Evolutionary conservation across 2,329 filamentous ascomycete species (phyloP).

Genomic region (Lizonia empirigonia): DNA sequence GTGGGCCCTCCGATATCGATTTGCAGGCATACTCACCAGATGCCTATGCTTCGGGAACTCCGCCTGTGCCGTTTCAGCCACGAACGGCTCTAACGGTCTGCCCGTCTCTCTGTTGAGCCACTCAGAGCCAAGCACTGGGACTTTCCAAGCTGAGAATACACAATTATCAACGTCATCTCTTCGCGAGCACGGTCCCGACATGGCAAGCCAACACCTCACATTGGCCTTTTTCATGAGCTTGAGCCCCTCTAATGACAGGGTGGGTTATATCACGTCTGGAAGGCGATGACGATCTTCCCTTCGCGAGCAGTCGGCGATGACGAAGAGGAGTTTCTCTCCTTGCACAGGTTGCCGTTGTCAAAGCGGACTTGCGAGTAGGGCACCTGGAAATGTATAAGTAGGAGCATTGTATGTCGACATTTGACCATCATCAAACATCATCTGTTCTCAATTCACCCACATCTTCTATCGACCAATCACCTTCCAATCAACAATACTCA

Average conservation of each 20-base stretch:
- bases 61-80: conserved; percentile 30
- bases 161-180: conserved; percentile 39
- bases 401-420: conserved; percentile 22
- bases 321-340: conserved; percentile 17
- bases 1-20: conserved; percentile 33
- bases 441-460: conserved; percentile 24
- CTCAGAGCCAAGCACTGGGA: conserved; percentile 19
- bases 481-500: conserved; percentile 9
- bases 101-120: conserved; percentile 23
- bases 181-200: conserved; percentile 11
- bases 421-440: conserved; percentile 34
- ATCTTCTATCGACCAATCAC: conserved; percentile 16
- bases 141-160: conserved; percentile 35
- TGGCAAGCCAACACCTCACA: background rate
- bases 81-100: conserved; percentile 28
- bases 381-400: conserved; percentile 40
- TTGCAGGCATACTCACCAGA: conserved; percentile 23
- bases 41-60: conserved; percentile 23
- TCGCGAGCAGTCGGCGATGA: conserved; percentile 3
- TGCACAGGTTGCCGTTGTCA: background rate
- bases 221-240: conserved; percentile 2
- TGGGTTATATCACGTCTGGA: conserved; percentile 8
- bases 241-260: conserved; percentile 10
- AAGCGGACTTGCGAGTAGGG: conserved; percentile 1
- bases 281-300: conserved; percentile 3